A percentile compares a stretch with the other conserved stretches of the same genome.
Evolutionary conservation across 805 yeast species (phyloP).

Genomic region (Danielozyma ontarioensis): DNA sequence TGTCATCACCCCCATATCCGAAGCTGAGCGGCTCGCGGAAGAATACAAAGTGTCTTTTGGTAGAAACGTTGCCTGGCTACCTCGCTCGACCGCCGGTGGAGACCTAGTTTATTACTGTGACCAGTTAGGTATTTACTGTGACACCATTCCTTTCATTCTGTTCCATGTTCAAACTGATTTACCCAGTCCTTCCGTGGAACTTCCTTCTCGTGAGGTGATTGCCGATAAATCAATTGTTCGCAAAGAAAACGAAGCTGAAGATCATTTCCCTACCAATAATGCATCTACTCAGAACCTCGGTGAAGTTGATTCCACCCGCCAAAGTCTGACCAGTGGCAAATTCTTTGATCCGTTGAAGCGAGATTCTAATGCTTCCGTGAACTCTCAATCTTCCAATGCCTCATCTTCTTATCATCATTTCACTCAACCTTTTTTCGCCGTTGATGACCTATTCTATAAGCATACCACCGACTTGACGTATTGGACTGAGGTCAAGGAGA

Average conservation of each 20-base stretch:
- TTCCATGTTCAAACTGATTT: slow-evolving; percentile 1
- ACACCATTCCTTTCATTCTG: slow-evolving; percentile 49
- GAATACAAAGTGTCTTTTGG: slow-evolving; percentile 15
- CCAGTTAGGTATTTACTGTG: slow-evolving; percentile 54
- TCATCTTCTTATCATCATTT: slow-evolving; percentile 36
- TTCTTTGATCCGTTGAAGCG: slow-evolving; percentile 30
- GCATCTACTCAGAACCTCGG: too few species aligned
- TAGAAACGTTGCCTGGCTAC: slow-evolving; percentile 48
- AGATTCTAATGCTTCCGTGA: slow-evolving; percentile 30
- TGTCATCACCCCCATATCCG: slow-evolving; percentile 14
- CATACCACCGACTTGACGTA: slow-evolving; percentile 54
- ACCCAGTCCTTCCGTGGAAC: slow-evolving; percentile 1
- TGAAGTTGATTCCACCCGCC: too few species aligned
- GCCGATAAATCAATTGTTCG: background rate
- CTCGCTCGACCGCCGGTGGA: slow-evolving; percentile 51
- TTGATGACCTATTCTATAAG: slow-evolving; percentile 46
- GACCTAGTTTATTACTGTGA: slow-evolving; percentile 56
- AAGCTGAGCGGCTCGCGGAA: slow-evolving; percentile 24
- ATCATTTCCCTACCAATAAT: too few species aligned
- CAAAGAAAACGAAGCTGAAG: too few species aligned
- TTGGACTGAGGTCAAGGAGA: slow-evolving; percentile 54
- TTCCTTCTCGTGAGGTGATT: slow-evolving; percentile 1
- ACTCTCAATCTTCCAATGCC: slow-evolving; percentile 19
- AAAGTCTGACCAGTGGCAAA: slow-evolving; percentile 7
- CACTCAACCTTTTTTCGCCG: slow-evolving; percentile 34